Evolutionary conservation across 2,329 filamentous ascomycete species (phyloP).

Genomic region (Pseudocercospora fijiensis): DNA sequence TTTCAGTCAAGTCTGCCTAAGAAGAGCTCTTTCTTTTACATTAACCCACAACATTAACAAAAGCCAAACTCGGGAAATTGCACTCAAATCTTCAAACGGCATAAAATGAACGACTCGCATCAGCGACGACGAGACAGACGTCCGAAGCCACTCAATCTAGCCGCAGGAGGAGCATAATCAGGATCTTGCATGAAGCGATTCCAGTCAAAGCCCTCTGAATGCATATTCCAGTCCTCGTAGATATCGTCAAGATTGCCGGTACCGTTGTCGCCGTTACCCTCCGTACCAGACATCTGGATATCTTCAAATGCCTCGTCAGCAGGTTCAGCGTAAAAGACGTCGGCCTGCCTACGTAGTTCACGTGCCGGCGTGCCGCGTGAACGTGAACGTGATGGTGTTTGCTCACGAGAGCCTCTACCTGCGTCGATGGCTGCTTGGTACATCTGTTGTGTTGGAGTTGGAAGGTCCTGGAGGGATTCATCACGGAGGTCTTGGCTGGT

Average conservation of each 20-base stretch:
- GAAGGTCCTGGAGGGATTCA: neutral
- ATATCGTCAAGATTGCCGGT: neutral
- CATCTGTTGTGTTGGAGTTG: neutral
- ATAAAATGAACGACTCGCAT: neutral
- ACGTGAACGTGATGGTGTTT: neutral
- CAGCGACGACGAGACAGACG: neutral
- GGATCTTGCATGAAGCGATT: too few species aligned
- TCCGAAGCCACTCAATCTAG: neutral
- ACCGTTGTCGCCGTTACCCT: neutral
- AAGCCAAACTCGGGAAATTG: neutral
- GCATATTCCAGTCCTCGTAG: too few species aligned
- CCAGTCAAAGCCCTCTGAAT: too few species aligned
- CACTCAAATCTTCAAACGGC: neutral
- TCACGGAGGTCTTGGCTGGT: neutral
- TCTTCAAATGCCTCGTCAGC: neutral
- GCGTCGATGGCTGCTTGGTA: neutral
- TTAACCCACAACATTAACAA: neutral
- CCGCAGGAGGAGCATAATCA: neutral
- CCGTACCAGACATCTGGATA: neutral
- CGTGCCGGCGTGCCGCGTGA: neutral
- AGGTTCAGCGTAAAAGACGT: neutral
- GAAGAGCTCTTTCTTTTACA: neutral
- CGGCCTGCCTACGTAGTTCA: neutral
- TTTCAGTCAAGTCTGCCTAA: neutral
- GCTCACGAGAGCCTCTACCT: neutral